A percentile compares a stretch with the other conserved stretches of the same genome.
These are phyloP conservation scores for Pisolithus orientalis DNA, from an alignment of 768 basidiomycete species.

Conservation along the genomic window DNA sequence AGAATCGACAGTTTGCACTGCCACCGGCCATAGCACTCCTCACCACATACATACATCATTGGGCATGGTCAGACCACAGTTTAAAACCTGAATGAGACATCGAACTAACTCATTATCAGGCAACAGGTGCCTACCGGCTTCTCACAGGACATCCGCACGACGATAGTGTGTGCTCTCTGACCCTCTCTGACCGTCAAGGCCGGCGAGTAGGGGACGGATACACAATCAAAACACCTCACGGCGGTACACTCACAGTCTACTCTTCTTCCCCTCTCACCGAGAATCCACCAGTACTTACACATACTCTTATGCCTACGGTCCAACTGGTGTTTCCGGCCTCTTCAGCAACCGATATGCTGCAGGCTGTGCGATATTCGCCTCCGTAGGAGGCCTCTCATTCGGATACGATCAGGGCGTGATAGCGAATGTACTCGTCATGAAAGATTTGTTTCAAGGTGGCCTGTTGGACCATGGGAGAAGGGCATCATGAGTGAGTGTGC, in stretches of 20 bases:
- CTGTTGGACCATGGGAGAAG: conserved; percentile 63
- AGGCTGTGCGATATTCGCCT: conserved; percentile 67
- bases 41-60: too few relatives aligned
- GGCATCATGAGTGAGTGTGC: conserved; percentile 65
- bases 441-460: conserved; percentile 66
- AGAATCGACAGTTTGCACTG: too few relatives aligned
- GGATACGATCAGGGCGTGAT: conserved; percentile 86
- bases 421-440: conserved; percentile 81
- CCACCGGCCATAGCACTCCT: too few relatives aligned
- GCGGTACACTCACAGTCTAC: conserved; percentile 20
- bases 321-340: conserved; percentile 59
- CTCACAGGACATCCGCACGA: too few relatives aligned
- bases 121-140: too few relatives aligned
- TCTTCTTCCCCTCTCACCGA: not conserved
- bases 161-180: not conserved
- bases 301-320: conserved; percentile 71
- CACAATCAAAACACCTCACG: conserved; percentile 17
- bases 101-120: too few relatives aligned
- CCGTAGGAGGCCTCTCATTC: conserved; percentile 71
- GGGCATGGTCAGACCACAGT: too few relatives aligned
- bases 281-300: conserved; percentile 14
- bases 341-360: conserved; percentile 58
- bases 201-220: conserved; percentile 10
- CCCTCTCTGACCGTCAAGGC: conserved; percentile 6
- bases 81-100: too few relatives aligned